Conservation (phyloP, 169 alveolate genomes). For the Besnoitia besnoiti region DNA sequence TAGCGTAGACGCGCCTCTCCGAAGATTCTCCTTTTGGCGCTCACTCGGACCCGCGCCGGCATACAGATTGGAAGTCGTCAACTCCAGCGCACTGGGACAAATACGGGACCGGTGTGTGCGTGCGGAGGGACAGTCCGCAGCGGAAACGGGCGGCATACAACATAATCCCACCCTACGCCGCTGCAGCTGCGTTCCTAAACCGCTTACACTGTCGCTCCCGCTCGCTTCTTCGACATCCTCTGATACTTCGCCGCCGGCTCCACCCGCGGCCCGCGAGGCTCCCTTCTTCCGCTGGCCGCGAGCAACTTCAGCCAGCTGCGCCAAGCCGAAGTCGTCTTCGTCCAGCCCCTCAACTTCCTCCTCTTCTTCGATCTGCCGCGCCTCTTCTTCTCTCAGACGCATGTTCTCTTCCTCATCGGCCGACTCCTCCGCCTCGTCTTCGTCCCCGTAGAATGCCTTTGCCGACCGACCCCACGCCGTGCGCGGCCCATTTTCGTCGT, state of each 20-base stretch:
- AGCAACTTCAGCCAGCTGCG: constrained; percentile 31
- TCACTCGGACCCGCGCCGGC: too few relatives aligned
- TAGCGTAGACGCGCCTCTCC: too few relatives aligned
- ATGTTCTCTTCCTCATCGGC: neutral
- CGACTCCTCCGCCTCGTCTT: constrained; percentile 29
- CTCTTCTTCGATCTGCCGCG: constrained; percentile 55
- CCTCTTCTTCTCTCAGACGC: constrained; percentile 37
- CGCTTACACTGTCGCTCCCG: constrained; percentile 11
- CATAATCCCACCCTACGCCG: neutral
- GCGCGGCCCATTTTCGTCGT: constrained; percentile 53
- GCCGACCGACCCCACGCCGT: constrained; percentile 77
- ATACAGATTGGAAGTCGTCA: too few relatives aligned
- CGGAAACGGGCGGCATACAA: too few relatives aligned
- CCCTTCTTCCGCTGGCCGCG: constrained; percentile 25
- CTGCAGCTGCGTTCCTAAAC: neutral
- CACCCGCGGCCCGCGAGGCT: neutral
- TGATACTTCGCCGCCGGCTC: neutral
- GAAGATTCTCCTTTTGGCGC: too few relatives aligned
- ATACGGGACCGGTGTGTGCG: too few relatives aligned
- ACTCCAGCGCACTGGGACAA: too few relatives aligned
- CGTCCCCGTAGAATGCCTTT: constrained; percentile 71
- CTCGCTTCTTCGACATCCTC: constrained; percentile 37
- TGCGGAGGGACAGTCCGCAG: too few relatives aligned
- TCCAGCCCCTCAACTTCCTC: constrained; percentile 58
- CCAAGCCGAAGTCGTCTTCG: constrained; percentile 55